Percentiles rank a stretch among this genome's conserved stretches.
Evolutionary conservation across 805 yeast species (phyloP).

Genomic region (Nakazawaea ishiwadae): DNA sequence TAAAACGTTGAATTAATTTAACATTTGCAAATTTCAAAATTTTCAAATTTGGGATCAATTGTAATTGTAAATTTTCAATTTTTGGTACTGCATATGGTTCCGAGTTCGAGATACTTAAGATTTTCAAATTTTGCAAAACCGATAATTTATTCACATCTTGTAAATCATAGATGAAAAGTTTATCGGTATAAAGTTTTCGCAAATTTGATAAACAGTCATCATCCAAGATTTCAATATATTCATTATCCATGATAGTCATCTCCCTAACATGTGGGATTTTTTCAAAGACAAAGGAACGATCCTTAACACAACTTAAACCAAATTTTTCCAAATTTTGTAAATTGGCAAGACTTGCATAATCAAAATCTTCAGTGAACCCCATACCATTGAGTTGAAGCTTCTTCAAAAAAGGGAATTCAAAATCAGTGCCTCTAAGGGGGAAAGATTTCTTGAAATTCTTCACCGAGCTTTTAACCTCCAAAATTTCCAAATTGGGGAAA

Average conservation of each 20-base stretch:
- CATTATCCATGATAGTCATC: neutral
- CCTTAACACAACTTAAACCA: neutral
- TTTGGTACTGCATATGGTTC: neutral
- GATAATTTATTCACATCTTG: neutral
- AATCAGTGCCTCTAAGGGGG: too few species aligned
- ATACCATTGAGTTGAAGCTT: neutral
- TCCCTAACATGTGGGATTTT: neutral
- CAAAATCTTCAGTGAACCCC: neutral
- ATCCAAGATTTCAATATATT: neutral
- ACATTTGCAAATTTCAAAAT: neutral
- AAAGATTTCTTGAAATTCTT: too few species aligned
- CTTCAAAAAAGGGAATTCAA: too few species aligned
- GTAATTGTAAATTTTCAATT: neutral
- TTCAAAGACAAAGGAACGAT: neutral
- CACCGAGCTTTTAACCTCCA: too few species aligned
- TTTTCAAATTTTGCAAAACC: neutral
- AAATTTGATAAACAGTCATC: neutral
- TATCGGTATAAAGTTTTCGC: neutral
- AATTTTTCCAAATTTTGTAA: neutral
- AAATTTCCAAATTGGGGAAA: too few species aligned
- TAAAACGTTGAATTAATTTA: neutral
- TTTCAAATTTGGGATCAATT: neutral
- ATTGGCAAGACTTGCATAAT: neutral
- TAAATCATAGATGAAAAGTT: neutral
- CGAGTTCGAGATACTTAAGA: neutral